Evolutionary conservation across 108 stramenopile species (phyloP), one percentile per base, ranked within the genome.

Genomic region (Nitzschia sp.): DNA sequence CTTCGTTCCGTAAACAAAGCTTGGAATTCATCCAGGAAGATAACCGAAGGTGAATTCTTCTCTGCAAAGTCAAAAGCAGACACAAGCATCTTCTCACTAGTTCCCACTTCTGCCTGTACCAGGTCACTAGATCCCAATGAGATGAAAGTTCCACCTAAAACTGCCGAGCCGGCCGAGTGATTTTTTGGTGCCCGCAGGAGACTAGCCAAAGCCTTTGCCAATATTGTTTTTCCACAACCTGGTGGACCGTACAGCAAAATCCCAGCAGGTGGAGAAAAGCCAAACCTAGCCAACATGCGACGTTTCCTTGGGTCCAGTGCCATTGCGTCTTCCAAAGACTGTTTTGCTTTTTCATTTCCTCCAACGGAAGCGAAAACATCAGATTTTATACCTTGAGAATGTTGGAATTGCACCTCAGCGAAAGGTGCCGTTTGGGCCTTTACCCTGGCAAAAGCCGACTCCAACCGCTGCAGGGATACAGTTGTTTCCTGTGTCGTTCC

Each of bases 11-110:
- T 85, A 52, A 93, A 93, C 37, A 93, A 69, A 5, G 91, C 86
- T 68, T 93, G 88, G 54, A 93, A 89, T 59, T 93, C 91, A 54
- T 93, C 91, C 56, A 93, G 79, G 53, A 93, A 93, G 5, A 92
- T 65, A 37, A 90, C 89, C 8, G 88, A 80, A 19, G 91, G 91
- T 15, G 88, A 79, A 75, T 87, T 88, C 63, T 69, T 54, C 26
- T 82, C 70, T 8, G 91, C 91, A 42, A 77, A 73, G 34, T 85
- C 86, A 77, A 93, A 93, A 24, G 86, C 78, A 0, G 85, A 81
- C 19, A 78, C 74, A 20, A 93, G 46, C 73, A 85, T 55, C 77
- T 93, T 93, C 53, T 93, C 91, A 56, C 88, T 86, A 8, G 81
- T 81, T n/a, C 91, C 91, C 41, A 93, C 71, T 52, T 87, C 87